Conservation (phyloP, 441 rosid genomes). For the Populus hybrid region DNA sequence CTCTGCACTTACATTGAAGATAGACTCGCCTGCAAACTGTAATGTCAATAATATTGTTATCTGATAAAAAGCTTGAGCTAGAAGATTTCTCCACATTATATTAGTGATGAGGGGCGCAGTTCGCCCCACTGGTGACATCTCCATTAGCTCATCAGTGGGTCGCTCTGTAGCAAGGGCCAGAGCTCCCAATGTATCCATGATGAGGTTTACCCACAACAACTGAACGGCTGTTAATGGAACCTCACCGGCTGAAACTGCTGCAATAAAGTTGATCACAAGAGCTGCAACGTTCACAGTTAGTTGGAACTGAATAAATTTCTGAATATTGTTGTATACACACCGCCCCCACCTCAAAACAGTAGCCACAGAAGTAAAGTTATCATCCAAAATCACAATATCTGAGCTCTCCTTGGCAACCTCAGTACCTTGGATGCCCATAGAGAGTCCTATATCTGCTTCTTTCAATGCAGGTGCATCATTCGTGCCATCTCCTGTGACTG, state of each 20-base stretch:
- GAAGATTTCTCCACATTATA: slow-evolving; percentile 77
- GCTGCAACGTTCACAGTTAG: slow-evolving; percentile 81
- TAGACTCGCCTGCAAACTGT: slow-evolving; percentile 57
- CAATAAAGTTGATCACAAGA: slow-evolving; percentile 67
- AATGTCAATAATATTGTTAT: slow-evolving; percentile 46
- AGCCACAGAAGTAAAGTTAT: too few species aligned
- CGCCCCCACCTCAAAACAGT: too few species aligned
- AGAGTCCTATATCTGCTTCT: too few species aligned
- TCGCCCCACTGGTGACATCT: slow-evolving; percentile 60
- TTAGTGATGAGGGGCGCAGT: slow-evolving; percentile 64
- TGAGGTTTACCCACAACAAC: slow-evolving; percentile 81
- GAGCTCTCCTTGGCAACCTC: too few species aligned
- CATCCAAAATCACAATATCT: too few species aligned
- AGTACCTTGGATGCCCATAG: too few species aligned
- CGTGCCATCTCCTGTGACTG: too few species aligned
- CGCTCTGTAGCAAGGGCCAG: slow-evolving; percentile 78
- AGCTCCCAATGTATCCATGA: slow-evolving; percentile 88
- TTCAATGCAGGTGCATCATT: too few species aligned
- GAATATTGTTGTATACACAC: too few species aligned
- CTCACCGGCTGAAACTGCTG: slow-evolving; percentile 71
- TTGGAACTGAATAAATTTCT: slow-evolving; percentile 83
- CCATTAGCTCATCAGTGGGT: slow-evolving; percentile 68
- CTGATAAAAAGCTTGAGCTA: slow-evolving; percentile 63
- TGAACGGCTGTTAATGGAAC: slow-evolving; percentile 81
- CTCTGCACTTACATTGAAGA: slow-evolving; percentile 42